Evolutionary conservation across 1,284 basidiomycete genomes (phyloP), one percentile per base, ranked within the genome.

Genomic region (Earliella scabrosa): DNA sequence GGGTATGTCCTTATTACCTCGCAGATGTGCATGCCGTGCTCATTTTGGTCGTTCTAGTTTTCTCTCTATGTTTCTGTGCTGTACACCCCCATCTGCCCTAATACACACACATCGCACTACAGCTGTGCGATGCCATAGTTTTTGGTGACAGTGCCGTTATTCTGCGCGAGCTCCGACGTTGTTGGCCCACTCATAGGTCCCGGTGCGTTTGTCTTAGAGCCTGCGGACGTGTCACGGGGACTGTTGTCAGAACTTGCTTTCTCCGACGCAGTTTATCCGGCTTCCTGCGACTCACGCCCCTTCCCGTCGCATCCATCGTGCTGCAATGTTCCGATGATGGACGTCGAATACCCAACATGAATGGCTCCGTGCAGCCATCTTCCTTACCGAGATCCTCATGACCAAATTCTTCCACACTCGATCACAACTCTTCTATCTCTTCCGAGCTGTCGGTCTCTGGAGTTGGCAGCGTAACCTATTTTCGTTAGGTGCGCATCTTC

Each of bases 261-360:
- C 52, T 54, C 56, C 56, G 56, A 49, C 20, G 29, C 1, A 8
- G 26, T 54, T 58, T 50, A 46, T 54, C 56, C 56, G 52, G 29
- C 16, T 3, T 8, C 23, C 21, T 23, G 21, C 18, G n/a, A n/a
- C n/a, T n/a, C n/a, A n/a, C n/a, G 14, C 36, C 6, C 7, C 39
- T 14, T 5, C 23, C 10, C 39, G 39, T 23, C 49, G 14, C 11
- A 21, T 20, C n/a, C n/a, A n/a, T n/a, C n/a, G n/a, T n/a, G n/a
- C n/a, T n/a, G n/a, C n/a, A n/a, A n/a, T 41, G 13, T 20, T 40
- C 49, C 39, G 49, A 27, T 16, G 39, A 50, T 24, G 23, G 10
- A 41, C 21, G 13, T 14, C 11, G 16, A 4, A 20, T 2, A 39
- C 10, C 21, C 7, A 13, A 38, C 8, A n/a, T 18, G 3, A 18